Conservation (phyloP, 805 yeast species). For the Pichia deserticola region DNA sequence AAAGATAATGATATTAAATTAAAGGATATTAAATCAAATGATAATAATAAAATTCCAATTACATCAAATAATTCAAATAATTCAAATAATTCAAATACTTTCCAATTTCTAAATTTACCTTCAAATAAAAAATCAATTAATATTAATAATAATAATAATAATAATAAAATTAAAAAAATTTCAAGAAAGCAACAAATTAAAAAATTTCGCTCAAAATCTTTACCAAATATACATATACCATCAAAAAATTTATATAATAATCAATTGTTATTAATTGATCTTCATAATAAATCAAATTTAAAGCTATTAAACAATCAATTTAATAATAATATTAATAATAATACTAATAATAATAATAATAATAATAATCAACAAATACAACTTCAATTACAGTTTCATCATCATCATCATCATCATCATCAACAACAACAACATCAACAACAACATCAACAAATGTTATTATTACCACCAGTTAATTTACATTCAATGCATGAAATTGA, state of each 20-base stretch:
- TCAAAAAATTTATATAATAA: constrained; percentile 9
- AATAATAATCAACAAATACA: background rate
- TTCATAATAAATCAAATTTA: too few relatives aligned
- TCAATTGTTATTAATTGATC: too few relatives aligned
- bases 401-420: background rate
- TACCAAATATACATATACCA: constrained; percentile 29
- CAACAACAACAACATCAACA: background rate
- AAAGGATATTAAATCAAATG: too few relatives aligned
- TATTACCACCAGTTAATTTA: constrained; percentile 73
- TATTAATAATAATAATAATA: background rate
- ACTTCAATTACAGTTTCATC: background rate
- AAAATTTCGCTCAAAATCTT: constrained; percentile 28
- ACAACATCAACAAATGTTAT: constrained; percentile 6
- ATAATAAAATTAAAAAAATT: background rate
- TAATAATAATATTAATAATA: background rate
- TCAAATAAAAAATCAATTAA: background rate
- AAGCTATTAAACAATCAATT: too few relatives aligned
- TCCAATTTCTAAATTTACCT: background rate
- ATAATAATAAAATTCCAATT: too few relatives aligned
- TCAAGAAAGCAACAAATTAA: constrained; percentile 10
- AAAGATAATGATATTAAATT: too few relatives aligned
- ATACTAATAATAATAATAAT: background rate
- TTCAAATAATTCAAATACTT: background rate
- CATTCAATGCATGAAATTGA: constrained; percentile 82
- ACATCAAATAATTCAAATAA: background rate